These are phyloP conservation scores for Aurantiochytrium sp. DNA, from an alignment of 108 stramenopile genomes.

Conservation along the genomic window DNA sequence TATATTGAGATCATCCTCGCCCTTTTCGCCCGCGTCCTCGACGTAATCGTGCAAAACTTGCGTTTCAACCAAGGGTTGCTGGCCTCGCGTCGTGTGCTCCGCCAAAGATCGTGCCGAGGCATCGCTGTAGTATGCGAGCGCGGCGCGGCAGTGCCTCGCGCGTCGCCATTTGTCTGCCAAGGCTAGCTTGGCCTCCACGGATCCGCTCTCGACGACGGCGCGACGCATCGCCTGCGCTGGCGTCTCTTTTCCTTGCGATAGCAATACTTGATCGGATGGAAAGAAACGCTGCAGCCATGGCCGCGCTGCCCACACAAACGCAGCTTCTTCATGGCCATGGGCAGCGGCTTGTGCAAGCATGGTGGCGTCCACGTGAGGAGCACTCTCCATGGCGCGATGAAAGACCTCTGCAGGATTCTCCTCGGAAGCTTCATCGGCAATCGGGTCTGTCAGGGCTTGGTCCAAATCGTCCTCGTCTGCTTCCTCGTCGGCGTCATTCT, in stretches of 20 bases:
- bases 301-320: background rate
- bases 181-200: background rate
- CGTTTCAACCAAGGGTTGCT: background rate
- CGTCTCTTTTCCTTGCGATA: background rate
- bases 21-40: slow-evolving; percentile 15
- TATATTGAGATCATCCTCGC: slow-evolving; percentile 26
- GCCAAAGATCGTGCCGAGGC: background rate
- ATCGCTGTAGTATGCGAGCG: background rate
- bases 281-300: background rate
- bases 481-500: no score
- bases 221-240: background rate
- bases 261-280: background rate
- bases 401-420: background rate
- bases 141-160: background rate
- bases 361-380: background rate
- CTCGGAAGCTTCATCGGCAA: background rate
- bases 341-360: background rate
- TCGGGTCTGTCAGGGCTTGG: no score
- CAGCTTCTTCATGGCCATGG: background rate
- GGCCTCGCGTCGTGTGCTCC: background rate
- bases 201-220: background rate
- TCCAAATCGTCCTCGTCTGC: no score
- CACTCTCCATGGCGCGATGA: background rate
- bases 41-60: background rate
- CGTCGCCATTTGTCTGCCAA: background rate